These are phyloP conservation scores for Amanita inopinata DNA, from an alignment of 768 basidiomycete genomes.

Conservation along the genomic window DNA sequence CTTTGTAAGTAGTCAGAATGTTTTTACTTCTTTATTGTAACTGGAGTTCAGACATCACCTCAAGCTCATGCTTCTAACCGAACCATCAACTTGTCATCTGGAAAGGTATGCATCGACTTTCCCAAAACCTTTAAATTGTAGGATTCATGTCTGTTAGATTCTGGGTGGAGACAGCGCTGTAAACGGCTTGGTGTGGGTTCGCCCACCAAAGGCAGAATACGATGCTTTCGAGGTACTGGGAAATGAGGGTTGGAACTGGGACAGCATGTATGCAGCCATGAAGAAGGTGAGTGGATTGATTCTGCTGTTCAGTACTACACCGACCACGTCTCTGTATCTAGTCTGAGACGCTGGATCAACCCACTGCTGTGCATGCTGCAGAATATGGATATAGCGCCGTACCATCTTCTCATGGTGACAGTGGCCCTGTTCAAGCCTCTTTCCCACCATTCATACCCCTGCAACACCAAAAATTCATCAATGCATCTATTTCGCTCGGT, in stretches of 20 bases:
- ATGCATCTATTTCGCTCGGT: conserved; percentile 23
- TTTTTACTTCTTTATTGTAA: not conserved
- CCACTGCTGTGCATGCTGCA: conserved; percentile 13
- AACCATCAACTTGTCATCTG: conserved; percentile 19
- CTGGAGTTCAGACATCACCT: conserved; percentile 14
- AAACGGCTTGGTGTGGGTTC: conserved; percentile 27
- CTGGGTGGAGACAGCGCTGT: conserved; percentile 27
- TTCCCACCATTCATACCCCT: conserved; percentile 22
- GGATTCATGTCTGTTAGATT: conserved; percentile 14
- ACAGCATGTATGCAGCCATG: conserved; percentile 12
- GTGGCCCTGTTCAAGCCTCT: conserved; percentile 20
- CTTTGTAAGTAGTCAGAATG: conserved; percentile 11
- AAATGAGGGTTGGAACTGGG: conserved; percentile 16
- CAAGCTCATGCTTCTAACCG: conserved; percentile 17
- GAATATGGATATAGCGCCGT: conserved; percentile 18
- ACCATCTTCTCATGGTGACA: conserved; percentile 16
- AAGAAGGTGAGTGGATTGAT: conserved; percentile 11
- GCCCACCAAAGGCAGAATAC: conserved; percentile 17
- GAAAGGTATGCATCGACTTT: conserved; percentile 15
- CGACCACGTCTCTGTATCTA: conserved; percentile 6
- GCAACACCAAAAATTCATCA: conserved; percentile 22
- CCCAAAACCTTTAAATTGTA: not conserved
- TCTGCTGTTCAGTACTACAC: not conserved
- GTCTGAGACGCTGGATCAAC: conserved; percentile 20
- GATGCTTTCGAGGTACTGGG: conserved; percentile 12